Evolutionary conservation across 2,329 filamentous ascomycete genomes (phyloP).

Genomic region (Aureobasidium melanogenum): DNA sequence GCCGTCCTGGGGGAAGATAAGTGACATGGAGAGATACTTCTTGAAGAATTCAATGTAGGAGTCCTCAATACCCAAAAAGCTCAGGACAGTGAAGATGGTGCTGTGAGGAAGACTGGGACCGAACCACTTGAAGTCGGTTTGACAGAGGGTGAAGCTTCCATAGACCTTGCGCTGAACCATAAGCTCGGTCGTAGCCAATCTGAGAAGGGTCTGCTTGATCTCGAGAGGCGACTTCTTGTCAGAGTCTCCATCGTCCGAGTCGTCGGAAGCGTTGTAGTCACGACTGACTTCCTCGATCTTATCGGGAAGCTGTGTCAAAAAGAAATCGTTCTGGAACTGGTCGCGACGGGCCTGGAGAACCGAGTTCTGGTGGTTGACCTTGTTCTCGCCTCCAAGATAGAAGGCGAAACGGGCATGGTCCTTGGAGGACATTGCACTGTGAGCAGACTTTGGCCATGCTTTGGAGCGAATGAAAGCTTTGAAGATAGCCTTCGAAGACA

Average conservation of each 20-base stretch:
- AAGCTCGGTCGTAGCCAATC: constrained; percentile 48
- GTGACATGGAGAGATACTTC: constrained; percentile 49
- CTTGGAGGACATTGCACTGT: constrained; percentile 25
- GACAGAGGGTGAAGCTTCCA: constrained; percentile 44
- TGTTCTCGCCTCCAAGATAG: constrained; percentile 31
- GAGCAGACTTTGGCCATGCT: constrained; percentile 33
- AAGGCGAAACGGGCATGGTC: constrained; percentile 36
- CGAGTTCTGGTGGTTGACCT: constrained; percentile 2
- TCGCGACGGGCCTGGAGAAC: constrained; percentile 24
- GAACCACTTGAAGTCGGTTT: constrained; percentile 52
- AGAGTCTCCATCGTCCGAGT: constrained; percentile 24
- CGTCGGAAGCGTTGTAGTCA: constrained; percentile 29
- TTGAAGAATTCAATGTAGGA: constrained; percentile 52
- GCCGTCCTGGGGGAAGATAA: constrained; percentile 50
- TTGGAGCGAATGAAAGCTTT: constrained; percentile 26
- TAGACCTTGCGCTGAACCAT: constrained; percentile 41
- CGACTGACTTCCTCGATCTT: constrained; percentile 30
- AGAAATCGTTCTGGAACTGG: constrained; percentile 39
- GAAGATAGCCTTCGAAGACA: constrained; percentile 38
- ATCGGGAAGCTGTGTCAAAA: constrained; percentile 47
- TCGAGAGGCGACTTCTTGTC: constrained; percentile 34
- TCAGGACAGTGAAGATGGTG: constrained; percentile 48
- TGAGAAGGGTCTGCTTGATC: constrained; percentile 49
- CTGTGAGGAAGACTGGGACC: constrained; percentile 50
- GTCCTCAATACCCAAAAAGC: constrained; percentile 50